A percentile compares a stretch with the other conserved stretches of the same genome.
Conservation (phyloP, 768 basidiomycete species). For the Boletellus ananiceps region DNA sequence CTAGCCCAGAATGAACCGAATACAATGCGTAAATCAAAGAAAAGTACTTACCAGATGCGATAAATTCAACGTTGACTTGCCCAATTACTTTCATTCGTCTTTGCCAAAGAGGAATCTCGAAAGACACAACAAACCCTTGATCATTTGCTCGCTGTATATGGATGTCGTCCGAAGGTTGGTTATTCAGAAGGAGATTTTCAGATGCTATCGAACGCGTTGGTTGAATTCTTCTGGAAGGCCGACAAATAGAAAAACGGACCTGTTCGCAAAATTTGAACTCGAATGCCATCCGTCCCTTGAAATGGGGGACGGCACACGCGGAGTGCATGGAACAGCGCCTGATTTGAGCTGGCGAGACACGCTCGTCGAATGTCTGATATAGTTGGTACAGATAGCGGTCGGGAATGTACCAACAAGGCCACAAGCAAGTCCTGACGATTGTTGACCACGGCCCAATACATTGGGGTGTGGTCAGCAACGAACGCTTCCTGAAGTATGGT, state of each 20-base stretch:
- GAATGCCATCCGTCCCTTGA: slow-evolving; percentile 20
- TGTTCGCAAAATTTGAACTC: slow-evolving; percentile 6
- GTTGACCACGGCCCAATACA: slow-evolving; percentile 30
- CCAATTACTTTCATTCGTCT: slow-evolving; percentile 64
- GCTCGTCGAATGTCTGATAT: slow-evolving; percentile 62
- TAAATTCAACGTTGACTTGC: slow-evolving; percentile 58
- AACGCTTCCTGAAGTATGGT: slow-evolving; percentile 24
- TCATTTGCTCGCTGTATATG: slow-evolving; percentile 43
- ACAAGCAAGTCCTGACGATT: slow-evolving; percentile 41
- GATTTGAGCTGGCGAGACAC: slow-evolving; percentile 42
- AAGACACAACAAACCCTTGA: slow-evolving; percentile 48
- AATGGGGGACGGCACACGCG: slow-evolving; percentile 22
- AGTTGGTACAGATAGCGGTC: slow-evolving; percentile 38
- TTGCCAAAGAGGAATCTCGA: slow-evolving; percentile 58
- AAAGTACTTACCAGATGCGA: slow-evolving; percentile 36
- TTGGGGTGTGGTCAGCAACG: slow-evolving; percentile 24
- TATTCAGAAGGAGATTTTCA: slow-evolving; percentile 41
- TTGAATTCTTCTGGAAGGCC: neutral
- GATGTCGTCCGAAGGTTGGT: slow-evolving; percentile 49
- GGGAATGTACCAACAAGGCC: slow-evolving; percentile 49
- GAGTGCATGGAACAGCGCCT: slow-evolving; percentile 26
- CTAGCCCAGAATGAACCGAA: slow-evolving; percentile 4
- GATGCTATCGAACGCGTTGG: slow-evolving; percentile 22
- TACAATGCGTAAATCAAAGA: neutral
- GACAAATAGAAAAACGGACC: slow-evolving; percentile 22